phyloP scores from a whole-genome alignment of 768 basidiomycete genomes.

The Agrocybe praecox region DNA sequence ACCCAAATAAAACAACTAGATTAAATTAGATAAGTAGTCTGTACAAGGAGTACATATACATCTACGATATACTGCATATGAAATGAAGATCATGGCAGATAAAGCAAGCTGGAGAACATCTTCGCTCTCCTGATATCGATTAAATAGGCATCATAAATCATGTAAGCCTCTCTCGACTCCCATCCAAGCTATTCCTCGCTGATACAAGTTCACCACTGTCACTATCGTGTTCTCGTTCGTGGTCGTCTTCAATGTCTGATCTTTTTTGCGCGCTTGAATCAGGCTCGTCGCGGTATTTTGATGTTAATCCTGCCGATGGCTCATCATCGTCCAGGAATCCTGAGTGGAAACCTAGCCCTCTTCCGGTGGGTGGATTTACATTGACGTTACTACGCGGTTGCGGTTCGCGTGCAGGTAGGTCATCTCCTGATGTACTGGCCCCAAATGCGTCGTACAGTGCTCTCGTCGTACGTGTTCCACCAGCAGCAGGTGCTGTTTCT shows the following conservation, averaged over 20 bases:
- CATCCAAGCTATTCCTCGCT: slow-evolving; percentile 9
- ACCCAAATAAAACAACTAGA: too few species aligned
- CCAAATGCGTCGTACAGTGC: slow-evolving; percentile 95
- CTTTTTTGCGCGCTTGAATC: slow-evolving; percentile 1
- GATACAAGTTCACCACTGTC: slow-evolving; percentile 1
- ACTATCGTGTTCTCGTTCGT: neutral
- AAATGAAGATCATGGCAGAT: neutral
- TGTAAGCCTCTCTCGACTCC: slow-evolving; percentile 18
- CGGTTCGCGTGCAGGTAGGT: slow-evolving; percentile 11
- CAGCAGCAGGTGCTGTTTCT: slow-evolving; percentile 20
- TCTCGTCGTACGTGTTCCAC: slow-evolving; percentile 58
- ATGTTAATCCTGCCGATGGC: slow-evolving; percentile 35
- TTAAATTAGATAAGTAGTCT: neutral
- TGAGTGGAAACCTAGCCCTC: slow-evolving; percentile 66
- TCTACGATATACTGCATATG: neutral
- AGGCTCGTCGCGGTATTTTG: slow-evolving; percentile 60
- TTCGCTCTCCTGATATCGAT: neutral
- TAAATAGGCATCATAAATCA: neutral
- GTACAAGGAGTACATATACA: neutral
- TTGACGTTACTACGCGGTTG: neutral
- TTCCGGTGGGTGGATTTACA: slow-evolving; percentile 30
- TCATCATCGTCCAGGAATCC: slow-evolving; percentile 87
- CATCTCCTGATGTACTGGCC: slow-evolving; percentile 40
- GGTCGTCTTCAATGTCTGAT: neutral
- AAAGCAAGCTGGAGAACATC: neutral